Percentiles rank a stretch among this genome's conserved stretches.
Conservation (phyloP, 495 filamentous ascomycete species). For the Penicillium ochrochloron region DNA sequence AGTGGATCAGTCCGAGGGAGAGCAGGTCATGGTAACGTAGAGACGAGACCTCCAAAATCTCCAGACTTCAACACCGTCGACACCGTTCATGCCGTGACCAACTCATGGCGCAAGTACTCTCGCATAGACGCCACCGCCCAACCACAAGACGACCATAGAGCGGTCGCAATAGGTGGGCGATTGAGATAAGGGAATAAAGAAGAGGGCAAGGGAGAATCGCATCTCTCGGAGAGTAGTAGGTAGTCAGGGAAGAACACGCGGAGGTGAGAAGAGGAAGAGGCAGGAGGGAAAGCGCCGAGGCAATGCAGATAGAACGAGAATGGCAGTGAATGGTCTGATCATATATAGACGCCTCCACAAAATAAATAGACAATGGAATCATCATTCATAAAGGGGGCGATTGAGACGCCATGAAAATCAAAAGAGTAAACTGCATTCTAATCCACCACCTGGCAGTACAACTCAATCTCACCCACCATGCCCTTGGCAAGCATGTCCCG, state of each 20-base stretch:
- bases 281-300: slow-evolving; percentile 22
- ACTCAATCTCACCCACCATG: slow-evolving; percentile 82
- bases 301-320: slow-evolving; percentile 22
- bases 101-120: slow-evolving; percentile 29
- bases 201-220: slow-evolving; percentile 10
- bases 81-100: slow-evolving; percentile 28
- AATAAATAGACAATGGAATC: slow-evolving; percentile 6
- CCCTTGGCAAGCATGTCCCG: slow-evolving; percentile 64
- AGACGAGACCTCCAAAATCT: slow-evolving; percentile 1
- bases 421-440: slow-evolving; percentile 11
- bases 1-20: slow-evolving; percentile 17
- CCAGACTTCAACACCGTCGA: slow-evolving; percentile 9
- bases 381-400: slow-evolving; percentile 10
- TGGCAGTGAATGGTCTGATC: slow-evolving; percentile 2
- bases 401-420: slow-evolving; percentile 1
- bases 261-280: slow-evolving; percentile 9
- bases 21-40: slow-evolving; percentile 25
- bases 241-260: slow-evolving; percentile 28
- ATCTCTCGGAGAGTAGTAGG: slow-evolving; percentile 27
- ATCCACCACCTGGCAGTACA: slow-evolving; percentile 65
- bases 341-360: slow-evolving; percentile 2
- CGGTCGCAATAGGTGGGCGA: slow-evolving; percentile 6
- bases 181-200: slow-evolving; percentile 27
- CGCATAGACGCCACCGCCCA: slow-evolving; percentile 13
- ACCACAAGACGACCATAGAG: slow-evolving; percentile 9